Conservation (phyloP, 1,284 basidiomycete species). For the Apiotrichum domesticum region DNA sequence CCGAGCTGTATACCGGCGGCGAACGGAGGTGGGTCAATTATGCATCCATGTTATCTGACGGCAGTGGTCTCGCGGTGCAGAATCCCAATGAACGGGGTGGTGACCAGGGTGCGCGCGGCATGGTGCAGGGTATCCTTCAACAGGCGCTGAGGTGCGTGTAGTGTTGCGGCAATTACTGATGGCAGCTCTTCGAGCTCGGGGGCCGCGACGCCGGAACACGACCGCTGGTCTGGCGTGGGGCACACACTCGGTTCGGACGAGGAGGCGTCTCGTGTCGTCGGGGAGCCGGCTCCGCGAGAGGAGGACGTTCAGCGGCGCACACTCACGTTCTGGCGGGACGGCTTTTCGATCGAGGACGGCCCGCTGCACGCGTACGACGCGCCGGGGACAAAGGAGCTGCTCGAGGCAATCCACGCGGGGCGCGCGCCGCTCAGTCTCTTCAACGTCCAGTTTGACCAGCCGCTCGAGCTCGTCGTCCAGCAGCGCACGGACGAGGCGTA, state of each 20-base stretch:
- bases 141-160: slow-evolving; percentile 71
- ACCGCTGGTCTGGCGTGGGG: slow-evolving; percentile 62
- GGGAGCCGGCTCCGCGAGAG: slow-evolving; percentile 31
- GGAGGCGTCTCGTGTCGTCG: slow-evolving; percentile 59
- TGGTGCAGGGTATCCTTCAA: slow-evolving; percentile 74
- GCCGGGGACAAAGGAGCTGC: slow-evolving; percentile 64
- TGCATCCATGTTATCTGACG: too few relatives aligned
- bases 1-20: slow-evolving; percentile 64
- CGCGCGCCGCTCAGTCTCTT: slow-evolving; percentile 71
- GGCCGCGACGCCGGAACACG: slow-evolving; percentile 26
- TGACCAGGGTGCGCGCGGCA: slow-evolving; percentile 43
- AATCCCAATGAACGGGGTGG: slow-evolving; percentile 59
- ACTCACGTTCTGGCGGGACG: slow-evolving; percentile 90
- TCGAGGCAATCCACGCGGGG: slow-evolving; percentile 76
- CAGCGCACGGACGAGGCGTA: slow-evolving; percentile 73
- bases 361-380: slow-evolving; percentile 79
- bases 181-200: slow-evolving; percentile 18
- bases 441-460: slow-evolving; percentile 71
- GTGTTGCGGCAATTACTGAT: slow-evolving; percentile 17
- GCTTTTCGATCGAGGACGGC: slow-evolving; percentile 89
- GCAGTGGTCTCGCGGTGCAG: slow-evolving; percentile 80
- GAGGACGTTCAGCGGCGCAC: slow-evolving; percentile 63
- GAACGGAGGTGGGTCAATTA: slow-evolving; percentile 52
- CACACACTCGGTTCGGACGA: slow-evolving; percentile 84
- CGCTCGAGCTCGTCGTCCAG: slow-evolving; percentile 75